phyloP scores from a whole-genome alignment of 495 filamentous ascomycete species.

The Rhizodiscina lignyota region DNA sequence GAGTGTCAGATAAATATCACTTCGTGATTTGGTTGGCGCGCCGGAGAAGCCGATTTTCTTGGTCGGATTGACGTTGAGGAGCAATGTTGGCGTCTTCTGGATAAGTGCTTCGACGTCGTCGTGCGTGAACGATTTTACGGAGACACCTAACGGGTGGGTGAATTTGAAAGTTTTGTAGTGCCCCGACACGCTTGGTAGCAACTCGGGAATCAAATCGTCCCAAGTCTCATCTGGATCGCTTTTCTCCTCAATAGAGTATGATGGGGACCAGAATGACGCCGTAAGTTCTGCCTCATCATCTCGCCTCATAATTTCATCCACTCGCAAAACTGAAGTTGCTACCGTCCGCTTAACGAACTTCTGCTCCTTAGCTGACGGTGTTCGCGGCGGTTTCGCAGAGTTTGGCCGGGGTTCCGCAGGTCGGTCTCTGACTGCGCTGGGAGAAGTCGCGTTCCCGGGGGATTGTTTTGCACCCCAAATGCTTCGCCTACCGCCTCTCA shows the following conservation, averaged over 20 bases:
- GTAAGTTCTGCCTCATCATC: constrained; percentile 60
- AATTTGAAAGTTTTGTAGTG: constrained; percentile 53
- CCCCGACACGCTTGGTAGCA: constrained; percentile 55
- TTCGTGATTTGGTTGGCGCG: constrained; percentile 69
- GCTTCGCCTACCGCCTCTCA: constrained; percentile 53
- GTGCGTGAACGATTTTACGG: constrained; percentile 55
- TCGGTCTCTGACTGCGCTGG: constrained; percentile 5
- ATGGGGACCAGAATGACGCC: constrained; percentile 63
- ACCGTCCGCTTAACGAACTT: constrained; percentile 45
- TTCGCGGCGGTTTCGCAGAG: constrained; percentile 27
- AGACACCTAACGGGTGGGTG: constrained; percentile 59
- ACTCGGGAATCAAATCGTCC: constrained; percentile 55
- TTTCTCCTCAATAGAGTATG: constrained; percentile 26
- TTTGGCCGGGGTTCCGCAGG: constrained; percentile 15
- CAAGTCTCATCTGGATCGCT: constrained; percentile 40
- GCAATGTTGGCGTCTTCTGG: constrained; percentile 69
- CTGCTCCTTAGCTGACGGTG: constrained; percentile 17
- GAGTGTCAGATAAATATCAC: constrained; percentile 87
- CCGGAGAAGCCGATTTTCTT: constrained; percentile 90
- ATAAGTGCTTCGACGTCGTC: constrained; percentile 67
- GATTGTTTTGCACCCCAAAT: constrained; percentile 51
- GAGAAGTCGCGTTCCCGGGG: constrained; percentile 19
- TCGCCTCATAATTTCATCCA: constrained; percentile 62
- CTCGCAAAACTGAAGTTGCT: constrained; percentile 66
- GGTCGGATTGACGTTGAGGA: constrained; percentile 65